Percentiles rank a stretch among this genome's conserved stretches.
Conservation (phyloP, 2,329 filamentous ascomycete species). For the Corynespora cassiicola region DNA sequence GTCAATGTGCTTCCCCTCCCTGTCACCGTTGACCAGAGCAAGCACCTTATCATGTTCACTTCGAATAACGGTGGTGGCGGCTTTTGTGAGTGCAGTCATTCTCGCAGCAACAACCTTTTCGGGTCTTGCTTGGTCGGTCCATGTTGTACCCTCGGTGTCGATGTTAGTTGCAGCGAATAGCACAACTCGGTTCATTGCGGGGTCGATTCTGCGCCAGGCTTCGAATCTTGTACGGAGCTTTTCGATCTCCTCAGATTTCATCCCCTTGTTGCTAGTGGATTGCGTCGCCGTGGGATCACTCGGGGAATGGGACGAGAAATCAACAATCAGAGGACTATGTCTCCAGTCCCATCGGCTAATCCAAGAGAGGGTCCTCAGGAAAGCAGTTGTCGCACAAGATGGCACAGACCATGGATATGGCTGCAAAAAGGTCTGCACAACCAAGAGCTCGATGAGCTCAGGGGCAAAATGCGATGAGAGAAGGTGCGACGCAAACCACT, state of each 20-base stretch:
- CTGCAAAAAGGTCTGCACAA: slow-evolving; percentile 77
- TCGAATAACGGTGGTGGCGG: slow-evolving; percentile 63
- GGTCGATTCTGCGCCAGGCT: slow-evolving; percentile 87
- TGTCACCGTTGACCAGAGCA: slow-evolving; percentile 16
- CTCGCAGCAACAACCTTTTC: slow-evolving; percentile 83
- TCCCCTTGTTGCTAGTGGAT: slow-evolving; percentile 29
- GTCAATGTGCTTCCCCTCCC: background rate
- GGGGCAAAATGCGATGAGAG: slow-evolving; percentile 77
- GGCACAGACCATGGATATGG: slow-evolving; percentile 83
- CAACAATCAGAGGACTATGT: slow-evolving; percentile 79
- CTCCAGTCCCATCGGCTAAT: slow-evolving; percentile 93
- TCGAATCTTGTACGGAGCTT: slow-evolving; percentile 75
- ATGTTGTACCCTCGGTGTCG: slow-evolving; percentile 79
- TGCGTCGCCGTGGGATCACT: slow-evolving; percentile 25
- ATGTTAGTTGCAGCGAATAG: slow-evolving; percentile 82
- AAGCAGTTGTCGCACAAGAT: slow-evolving; percentile 77
- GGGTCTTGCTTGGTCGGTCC: slow-evolving; percentile 73
- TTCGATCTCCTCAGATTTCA: slow-evolving; percentile 67
- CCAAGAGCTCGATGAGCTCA: slow-evolving; percentile 85
- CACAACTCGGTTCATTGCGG: slow-evolving; percentile 81
- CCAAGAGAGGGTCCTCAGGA: slow-evolving; percentile 80
- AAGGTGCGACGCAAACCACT: slow-evolving; percentile 87
- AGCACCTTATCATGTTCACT: slow-evolving; percentile 59
- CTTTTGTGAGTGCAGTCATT: slow-evolving; percentile 81
- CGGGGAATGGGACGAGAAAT: slow-evolving; percentile 60